Percentiles rank a stretch among this genome's conserved stretches.
Evolutionary conservation across 768 basidiomycete species (phyloP).

Genomic region (Phaeolepiota aurea): DNA sequence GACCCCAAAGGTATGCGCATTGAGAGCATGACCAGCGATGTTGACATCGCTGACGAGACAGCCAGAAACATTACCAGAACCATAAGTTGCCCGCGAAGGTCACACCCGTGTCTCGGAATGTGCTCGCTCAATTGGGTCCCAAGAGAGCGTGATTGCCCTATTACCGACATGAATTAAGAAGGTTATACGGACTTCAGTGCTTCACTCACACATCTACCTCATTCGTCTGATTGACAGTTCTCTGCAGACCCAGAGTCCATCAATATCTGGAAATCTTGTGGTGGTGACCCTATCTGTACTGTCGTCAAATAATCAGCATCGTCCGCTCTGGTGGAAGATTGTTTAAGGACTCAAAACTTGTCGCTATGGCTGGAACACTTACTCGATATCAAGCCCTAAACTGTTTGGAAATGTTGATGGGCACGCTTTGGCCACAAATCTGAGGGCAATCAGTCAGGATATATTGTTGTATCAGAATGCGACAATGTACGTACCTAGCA

Average conservation of each 20-base stretch:
- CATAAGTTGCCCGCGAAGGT: constrained; percentile 60
- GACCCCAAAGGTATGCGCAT: constrained; percentile 61
- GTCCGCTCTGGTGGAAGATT: constrained; percentile 19
- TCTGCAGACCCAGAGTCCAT: constrained; percentile 65
- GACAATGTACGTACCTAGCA: too few relatives aligned
- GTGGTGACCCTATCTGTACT: constrained; percentile 61
- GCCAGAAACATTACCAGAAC: constrained; percentile 63
- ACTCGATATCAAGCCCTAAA: constrained; percentile 68
- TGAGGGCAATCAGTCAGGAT: background rate
- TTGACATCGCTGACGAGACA: constrained; percentile 55
- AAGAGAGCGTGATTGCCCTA: constrained; percentile 53
- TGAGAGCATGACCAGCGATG: constrained; percentile 54
- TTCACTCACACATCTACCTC: constrained; percentile 31
- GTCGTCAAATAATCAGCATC: constrained; percentile 50
- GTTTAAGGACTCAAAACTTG: background rate
- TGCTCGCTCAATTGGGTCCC: constrained; percentile 49
- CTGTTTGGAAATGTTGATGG: constrained; percentile 36
- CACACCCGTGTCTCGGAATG: constrained; percentile 44
- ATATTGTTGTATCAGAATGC: background rate
- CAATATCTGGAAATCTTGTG: constrained; percentile 43
- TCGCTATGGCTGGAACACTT: constrained; percentile 12
- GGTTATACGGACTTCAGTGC: background rate
- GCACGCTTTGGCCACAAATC: constrained; percentile 30
- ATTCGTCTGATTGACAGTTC: constrained; percentile 34
- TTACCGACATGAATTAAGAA: background rate